These are phyloP conservation scores for Candida pseudoglaebosa DNA, from an alignment of 805 yeast species.

Conservation along the genomic window DNA sequence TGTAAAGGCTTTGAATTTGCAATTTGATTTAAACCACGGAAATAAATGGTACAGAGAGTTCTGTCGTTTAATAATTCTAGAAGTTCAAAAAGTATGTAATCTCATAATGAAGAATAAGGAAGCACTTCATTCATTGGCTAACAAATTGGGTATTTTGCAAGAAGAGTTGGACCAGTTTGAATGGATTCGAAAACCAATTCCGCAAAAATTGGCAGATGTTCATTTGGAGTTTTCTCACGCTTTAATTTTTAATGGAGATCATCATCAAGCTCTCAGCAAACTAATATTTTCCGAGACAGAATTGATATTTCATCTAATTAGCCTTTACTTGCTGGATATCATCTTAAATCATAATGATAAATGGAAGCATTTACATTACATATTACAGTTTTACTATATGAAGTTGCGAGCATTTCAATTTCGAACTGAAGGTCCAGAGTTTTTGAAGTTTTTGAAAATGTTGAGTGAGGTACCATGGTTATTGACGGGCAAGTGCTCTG, in stretches of 20 bases:
- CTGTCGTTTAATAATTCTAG: constrained; percentile 24
- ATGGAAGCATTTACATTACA: constrained; percentile 26
- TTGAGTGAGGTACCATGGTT: constrained; percentile 15
- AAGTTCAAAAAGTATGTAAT: constrained; percentile 16
- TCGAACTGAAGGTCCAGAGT: constrained; percentile 10
- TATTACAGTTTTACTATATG: constrained; percentile 18
- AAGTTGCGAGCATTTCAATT: constrained; percentile 17
- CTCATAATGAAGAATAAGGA: constrained; percentile 9
- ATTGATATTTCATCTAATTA: constrained; percentile 24
- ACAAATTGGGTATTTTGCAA: constrained; percentile 26
- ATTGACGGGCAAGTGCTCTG: constrained; percentile 8
- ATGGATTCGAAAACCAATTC: constrained; percentile 18
- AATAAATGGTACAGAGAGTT: constrained; percentile 25
- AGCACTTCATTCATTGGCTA: constrained; percentile 17
- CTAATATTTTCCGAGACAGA: constrained; percentile 18
- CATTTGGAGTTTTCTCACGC: constrained; percentile 9
- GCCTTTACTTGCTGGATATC: constrained; percentile 25
- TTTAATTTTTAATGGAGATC: constrained; percentile 14
- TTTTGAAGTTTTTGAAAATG: constrained; percentile 22
- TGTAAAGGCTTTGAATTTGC: constrained; percentile 18
- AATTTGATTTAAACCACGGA: constrained; percentile 21
- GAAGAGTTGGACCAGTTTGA: constrained; percentile 17
- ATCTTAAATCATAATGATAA: constrained; percentile 15
- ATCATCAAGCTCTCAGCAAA: constrained; percentile 16
- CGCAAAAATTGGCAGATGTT: constrained; percentile 17